Evolutionary conservation across 805 yeast species (phyloP), one percentile per base, ranked within the genome.

Genomic region (Isabelozyma heimii): DNA sequence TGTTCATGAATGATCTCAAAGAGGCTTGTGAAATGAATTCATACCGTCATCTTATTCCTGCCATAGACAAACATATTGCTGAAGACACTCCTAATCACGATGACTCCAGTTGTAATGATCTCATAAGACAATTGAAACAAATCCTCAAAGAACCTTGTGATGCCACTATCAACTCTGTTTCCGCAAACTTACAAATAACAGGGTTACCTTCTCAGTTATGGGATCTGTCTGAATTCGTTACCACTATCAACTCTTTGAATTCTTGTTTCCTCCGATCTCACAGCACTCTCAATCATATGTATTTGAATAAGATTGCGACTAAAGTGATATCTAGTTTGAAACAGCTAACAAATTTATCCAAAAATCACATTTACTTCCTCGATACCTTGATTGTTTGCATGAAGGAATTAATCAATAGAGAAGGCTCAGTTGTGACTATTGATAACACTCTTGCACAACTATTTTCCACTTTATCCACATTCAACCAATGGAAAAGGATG

Each of bases 401-500:
- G n/a, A 45, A 42, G 26, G 45, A 40, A 4, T 33, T 47, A 30
- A 24, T 33, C 14, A 46, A 26, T 16, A 41, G 40, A 17, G 37
- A 37, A 12, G 27, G 6, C 16, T 20, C 5, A 30, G 35, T 30
- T 30, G 35, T 9, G 4, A 30, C 35, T 30, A 35, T 45, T 12
- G 15, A 37, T 13, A 17, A 38, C 8, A 40, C 43, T 8, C 44
- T 61, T 5, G 30, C 47, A 4, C n/a, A 14, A 1, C 27, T 55
- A 2, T 57, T 62, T 38, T 24, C 20, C 1, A 52, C 49, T 3
- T 47, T 67, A n/a, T 43, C 50, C 15, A 42, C 51, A 5, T 55
- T 60, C 43, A 69, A 61, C 30, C 75, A 68, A 37, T 46, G 42
- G 15, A 78, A 75, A 51, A 59, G 84, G 48, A 58, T 77, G 6